Percentiles rank a stretch among this genome's conserved stretches.
Evolutionary conservation across 345 rosid genomes (phyloP).

Genomic region (Mercurialis annua): DNA sequence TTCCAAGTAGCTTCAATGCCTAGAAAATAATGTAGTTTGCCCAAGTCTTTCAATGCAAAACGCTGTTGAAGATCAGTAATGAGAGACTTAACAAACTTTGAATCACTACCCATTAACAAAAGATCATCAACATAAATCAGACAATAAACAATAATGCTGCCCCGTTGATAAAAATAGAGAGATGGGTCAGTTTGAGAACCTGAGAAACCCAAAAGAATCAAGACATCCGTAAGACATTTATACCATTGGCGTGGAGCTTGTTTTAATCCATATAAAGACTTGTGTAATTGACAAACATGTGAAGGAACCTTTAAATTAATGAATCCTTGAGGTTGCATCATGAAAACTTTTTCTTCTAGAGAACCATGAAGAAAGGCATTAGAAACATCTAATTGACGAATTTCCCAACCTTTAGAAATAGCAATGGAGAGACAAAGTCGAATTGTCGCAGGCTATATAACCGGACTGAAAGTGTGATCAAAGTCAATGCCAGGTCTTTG

Average conservation of each 20-base stretch:
- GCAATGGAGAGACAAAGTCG: neutral
- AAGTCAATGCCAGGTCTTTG: neutral
- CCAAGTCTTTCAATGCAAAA: neutral
- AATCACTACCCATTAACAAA: neutral
- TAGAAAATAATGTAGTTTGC: too few species aligned
- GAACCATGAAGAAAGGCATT: neutral
- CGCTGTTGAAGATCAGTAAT: neutral
- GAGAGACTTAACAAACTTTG: neutral
- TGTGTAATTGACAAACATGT: too few species aligned
- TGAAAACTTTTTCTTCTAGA: neutral
- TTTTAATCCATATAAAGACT: neutral
- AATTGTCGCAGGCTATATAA: neutral
- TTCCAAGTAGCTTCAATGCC: too few species aligned
- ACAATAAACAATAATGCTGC: neutral
- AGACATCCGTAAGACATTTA: neutral
- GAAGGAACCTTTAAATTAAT: neutral
- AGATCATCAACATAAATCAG: neutral
- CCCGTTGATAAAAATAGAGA: neutral
- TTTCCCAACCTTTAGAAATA: neutral
- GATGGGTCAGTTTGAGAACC: neutral
- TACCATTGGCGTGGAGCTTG: neutral
- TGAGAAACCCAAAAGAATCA: neutral
- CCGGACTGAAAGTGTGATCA: neutral
- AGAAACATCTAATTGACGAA: neutral
- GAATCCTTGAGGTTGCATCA: neutral